Base-by-base conservation (phyloP, 192 early-diverging fungal genomes). In the Coemansia asiatica region DNA sequence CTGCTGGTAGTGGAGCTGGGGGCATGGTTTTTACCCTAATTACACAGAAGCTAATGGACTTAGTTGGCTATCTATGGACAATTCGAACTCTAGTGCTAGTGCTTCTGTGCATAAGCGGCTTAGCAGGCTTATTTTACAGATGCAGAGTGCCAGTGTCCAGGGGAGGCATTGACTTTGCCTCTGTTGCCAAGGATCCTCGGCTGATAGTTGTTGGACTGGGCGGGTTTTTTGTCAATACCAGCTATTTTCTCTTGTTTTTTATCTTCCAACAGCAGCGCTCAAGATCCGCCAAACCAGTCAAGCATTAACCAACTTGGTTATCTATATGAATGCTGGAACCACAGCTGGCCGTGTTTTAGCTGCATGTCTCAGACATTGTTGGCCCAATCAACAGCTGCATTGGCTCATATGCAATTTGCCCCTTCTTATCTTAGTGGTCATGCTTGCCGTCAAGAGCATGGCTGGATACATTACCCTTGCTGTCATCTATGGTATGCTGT, bases 1-100 rank as follows among this genome's bases (percentile, higher is more conserved):
- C 89, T 54, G 84, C 90, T 40, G 92, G 91, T 2, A 81, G 86
- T 12, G 93, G 93, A 27, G 65, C 88, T 35, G 93, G 93, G 51
- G 90, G 91, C 16, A 78, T 93, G 40, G 74, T 78, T 13, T 72
- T 93, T 38, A 72, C 87, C 3, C 83, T 81, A n/a, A 66, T 89
- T 7, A 80, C 76, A 0, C 86, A 87, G 55, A 69, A 64, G 9
- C 68, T 90, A 55, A 86, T 95, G 29, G 79, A 82, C 8, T 33
- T 62, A 19, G 55, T 78, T 12, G 75, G 75, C 35, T 60, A 78
- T 55, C 54, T 46, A 18, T 78, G 75, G 75, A 66, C 75, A 4
- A 60, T 78, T n/a, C 56, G 75, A 1, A 60, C 38, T 0, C 75
- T 78, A 12, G 69, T 69, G 0, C 55, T 78, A 25, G 66, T 72